Base-by-base conservation (phyloP, 495 filamentous ascomycete genomes). In the Aspergillus biplanus region DNA sequence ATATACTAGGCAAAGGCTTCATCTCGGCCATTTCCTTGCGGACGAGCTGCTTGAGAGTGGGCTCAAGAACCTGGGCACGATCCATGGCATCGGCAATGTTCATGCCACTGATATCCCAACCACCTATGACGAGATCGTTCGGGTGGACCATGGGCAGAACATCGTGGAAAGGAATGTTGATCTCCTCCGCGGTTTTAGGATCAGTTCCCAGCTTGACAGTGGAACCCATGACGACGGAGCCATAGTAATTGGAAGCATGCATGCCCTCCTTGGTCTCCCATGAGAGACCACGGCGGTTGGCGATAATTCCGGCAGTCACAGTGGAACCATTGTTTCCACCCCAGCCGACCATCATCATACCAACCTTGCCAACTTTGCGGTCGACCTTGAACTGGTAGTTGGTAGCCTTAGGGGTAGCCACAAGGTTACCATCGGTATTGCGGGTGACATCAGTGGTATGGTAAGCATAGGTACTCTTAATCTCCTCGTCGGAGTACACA, bases 271-370 rank as follows among this genome's bases (percentile, higher is more conserved):
- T 92, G 66, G 95, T 97, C 62, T 97, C 92, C 95, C 95, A 99
- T 61, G 82, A 81, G 58, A 98, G 85, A 46, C 85, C 83, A 68
- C 89, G 89, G 74, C 91, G 90, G 79, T 99, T 99, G 77, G 93
- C 95, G 72, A 99, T 85, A 76, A 99, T 97, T 76, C 95, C 96
- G 65, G 95, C 95, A 56, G 96, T 98, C 61, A 98, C 92, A 65
- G 95, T 99, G 65, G 92, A 90, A 70, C 95, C 95, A 74, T 99
- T 98, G 88, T 99, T 99, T 70, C 95, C 95, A 79, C 95, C 95
- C 91, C 88, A 95, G 64, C 95, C 95, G 64, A 98, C 96, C 71
- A 99, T 86, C 95, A 99, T 97, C 82, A 96, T 83, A 71, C 95
- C 95, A 63, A 92, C 84, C 85, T 96, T 97, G 76, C 91, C 91